Evolutionary conservation across 2,329 filamentous ascomycete species (phyloP), one percentile per base, ranked within the genome.

Genomic region (Rutstroemia sp.): DNA sequence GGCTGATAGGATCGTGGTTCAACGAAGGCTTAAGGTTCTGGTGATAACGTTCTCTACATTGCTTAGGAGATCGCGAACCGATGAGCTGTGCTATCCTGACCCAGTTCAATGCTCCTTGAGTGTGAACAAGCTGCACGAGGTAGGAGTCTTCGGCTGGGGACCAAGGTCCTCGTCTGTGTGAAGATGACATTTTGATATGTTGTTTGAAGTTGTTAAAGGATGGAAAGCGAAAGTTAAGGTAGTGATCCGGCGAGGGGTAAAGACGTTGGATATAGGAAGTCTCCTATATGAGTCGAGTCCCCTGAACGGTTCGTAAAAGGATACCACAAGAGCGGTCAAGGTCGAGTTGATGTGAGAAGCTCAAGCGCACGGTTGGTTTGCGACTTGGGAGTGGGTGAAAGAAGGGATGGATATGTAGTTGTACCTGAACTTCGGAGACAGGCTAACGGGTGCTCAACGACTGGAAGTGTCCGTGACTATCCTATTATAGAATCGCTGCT

Each of bases 21-120:
- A 92, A 75, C 1, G 77, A 75, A 1, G 87, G 86, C 71, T 90
- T 96, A 47, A 97, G 79, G 71, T 96, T 96, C 69, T 97, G 92
- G 69, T 96, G 90, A 69, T 88, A 97, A 49, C 92, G 82, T 75
- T 97, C 92, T 58, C 92, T 85, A 72, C 92, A 97, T 75, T 97
- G 92, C 76, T 97, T 97, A 53, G 92, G 87, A 23, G 90, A 90
- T 61, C 92, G 83, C 25, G 87, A 85, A 58, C 81, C 79, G 66
- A 96, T 85, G 63, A 85, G 79, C 54, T 85, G 76, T 30, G 92
- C 85, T 67, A 96, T 95, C 62, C 84, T 81, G 14, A 96, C 90
- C 92, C 92, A 97, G 79, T 96, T 94, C 70, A 88, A 80, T 34
- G 88, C 80, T 34, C 89, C 88, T 71, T 89, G 83, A 52, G 79